Base-by-base conservation (phyloP, 2,329 filamentous ascomycete genomes). In the Aspergillus sp. region DNA sequence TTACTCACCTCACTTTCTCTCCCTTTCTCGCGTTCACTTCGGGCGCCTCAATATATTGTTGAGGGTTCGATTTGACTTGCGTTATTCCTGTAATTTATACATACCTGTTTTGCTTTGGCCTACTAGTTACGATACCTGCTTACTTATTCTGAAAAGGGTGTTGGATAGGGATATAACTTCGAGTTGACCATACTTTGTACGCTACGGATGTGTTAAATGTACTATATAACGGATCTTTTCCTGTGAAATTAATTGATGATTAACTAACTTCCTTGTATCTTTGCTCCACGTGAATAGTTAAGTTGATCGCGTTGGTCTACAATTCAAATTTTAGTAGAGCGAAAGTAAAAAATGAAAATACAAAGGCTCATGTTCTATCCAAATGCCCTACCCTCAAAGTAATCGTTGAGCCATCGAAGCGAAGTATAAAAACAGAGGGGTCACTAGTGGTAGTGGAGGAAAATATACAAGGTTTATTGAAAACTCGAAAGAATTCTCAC, bases 381-480 rank as follows among this genome's bases (percentile, higher is more conserved):
- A 36, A 36, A 36, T 36, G 34, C 12, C 13, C 34, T 36, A 36
- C 6, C 34, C 34, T 36, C 12, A 6, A 36, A n/a, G 34, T 36
- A 36, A 15, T 36, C 34, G 15, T 36, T 13, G n/a, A 15, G n/a
- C n/a, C 34, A 36, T 36, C 13, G 34, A 36, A 15, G 34, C 26
- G 9, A 30, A 30, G 26, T 30, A 30, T 30, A 30, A 30, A 30
- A 30, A 30, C 26, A 30, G 26, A 30, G 26, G 2, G 9, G 9
- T 30, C 26, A 30, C 26, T 30, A 30, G 26, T 30, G 8, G 9
- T 11, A 11, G 26, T 30, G 26, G 9, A 30, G 15, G n/a, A 42
- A 55, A 38, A 38, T 24, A 38, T 44, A 48, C 43, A 48, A 15
- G n/a, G 45, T 55, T 50, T 43, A 55, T 55, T 55, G 17, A 38